phyloP scores from a whole-genome alignment of 2,329 filamentous ascomycete species.

The Tolypocladium paradoxum region DNA sequence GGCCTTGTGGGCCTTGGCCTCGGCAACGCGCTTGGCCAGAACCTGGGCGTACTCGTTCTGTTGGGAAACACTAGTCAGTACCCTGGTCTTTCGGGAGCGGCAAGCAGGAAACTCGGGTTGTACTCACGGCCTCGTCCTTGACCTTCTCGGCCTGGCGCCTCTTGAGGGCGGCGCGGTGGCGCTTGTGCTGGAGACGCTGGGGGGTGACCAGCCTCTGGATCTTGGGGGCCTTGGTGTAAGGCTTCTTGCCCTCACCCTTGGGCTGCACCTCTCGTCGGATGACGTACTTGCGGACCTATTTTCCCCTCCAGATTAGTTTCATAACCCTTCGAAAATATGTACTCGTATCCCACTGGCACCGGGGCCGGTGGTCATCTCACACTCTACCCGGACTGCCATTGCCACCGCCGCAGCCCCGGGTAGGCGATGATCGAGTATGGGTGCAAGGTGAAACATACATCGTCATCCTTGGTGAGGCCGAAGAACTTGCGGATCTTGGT shows the following conservation, averaged over 20 bases:
- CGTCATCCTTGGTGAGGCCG: slow-evolving; percentile 99
- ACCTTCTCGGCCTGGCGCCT: slow-evolving; percentile 91
- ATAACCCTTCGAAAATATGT: slow-evolving; percentile 5
- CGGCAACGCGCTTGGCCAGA: slow-evolving; percentile 91
- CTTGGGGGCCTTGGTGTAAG: slow-evolving; percentile 99
- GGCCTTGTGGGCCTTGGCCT: slow-evolving; percentile 89
- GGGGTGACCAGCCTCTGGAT: slow-evolving; percentile 99
- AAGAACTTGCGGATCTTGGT: slow-evolving; percentile 99
- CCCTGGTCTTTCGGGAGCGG: not conserved
- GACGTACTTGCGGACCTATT: slow-evolving; percentile 96
- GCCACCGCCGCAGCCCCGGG: slow-evolving; percentile 39
- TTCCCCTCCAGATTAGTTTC: slow-evolving; percentile 29
- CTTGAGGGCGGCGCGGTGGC: slow-evolving; percentile 96
- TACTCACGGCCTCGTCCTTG: slow-evolving; percentile 96
- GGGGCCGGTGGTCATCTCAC: slow-evolving; percentile 36
- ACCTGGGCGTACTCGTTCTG: slow-evolving; percentile 96
- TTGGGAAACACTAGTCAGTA: slow-evolving; percentile 22
- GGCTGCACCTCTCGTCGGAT: slow-evolving; percentile 96
- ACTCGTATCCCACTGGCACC: slow-evolving; percentile 10
- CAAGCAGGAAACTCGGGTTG: not conserved
- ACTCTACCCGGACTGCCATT: slow-evolving; percentile 44
- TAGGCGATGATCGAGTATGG: slow-evolving; percentile 58
- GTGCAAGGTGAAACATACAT: slow-evolving; percentile 69
- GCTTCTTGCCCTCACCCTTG: slow-evolving; percentile 93
- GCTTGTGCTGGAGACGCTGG: slow-evolving; percentile 99